Conservation (phyloP, 176 grass and related monocot genomes). For the Puccinellia tenuiflora region DNA sequence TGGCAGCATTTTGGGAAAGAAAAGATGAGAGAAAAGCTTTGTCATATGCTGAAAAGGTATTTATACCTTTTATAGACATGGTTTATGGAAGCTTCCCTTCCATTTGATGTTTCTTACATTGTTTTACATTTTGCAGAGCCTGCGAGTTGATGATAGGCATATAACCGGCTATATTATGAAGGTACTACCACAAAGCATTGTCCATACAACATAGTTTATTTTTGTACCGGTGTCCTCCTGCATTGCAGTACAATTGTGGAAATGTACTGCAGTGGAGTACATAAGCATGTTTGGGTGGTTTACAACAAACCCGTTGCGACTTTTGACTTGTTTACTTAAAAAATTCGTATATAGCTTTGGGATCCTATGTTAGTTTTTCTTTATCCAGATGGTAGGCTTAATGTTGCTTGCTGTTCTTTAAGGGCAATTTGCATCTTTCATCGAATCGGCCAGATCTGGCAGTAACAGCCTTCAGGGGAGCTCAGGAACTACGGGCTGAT, state of each 20-base stretch:
- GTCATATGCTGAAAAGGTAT: constrained; percentile 87
- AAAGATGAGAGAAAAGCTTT: constrained; percentile 85
- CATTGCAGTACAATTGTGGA: constrained; percentile 5
- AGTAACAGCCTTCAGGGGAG: constrained; percentile 84
- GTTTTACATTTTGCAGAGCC: constrained; percentile 48
- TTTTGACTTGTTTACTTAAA: not conserved
- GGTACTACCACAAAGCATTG: constrained; percentile 45
- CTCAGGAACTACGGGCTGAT: constrained; percentile 89
- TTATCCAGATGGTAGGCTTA: not conserved
- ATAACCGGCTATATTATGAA: constrained; percentile 98
- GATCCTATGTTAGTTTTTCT: not conserved
- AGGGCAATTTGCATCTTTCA: constrained; percentile 84
- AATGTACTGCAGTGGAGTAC: not conserved
- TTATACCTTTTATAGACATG: not conserved
- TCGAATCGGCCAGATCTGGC: constrained; percentile 86
- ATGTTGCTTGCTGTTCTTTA: constrained; percentile 24
- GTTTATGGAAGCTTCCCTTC: constrained; percentile 2
- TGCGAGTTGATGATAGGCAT: constrained; percentile 90
- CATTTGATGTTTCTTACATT: constrained; percentile 20
- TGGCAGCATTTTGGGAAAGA: constrained; percentile 92
- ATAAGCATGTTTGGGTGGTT: not conserved
- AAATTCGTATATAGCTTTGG: not conserved
- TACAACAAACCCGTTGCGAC: not conserved
- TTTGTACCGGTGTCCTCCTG: not conserved
- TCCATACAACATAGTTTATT: constrained; percentile 2